phyloP scores from a whole-genome alignment of 805 yeast genomes.

The Starmerella floris region DNA sequence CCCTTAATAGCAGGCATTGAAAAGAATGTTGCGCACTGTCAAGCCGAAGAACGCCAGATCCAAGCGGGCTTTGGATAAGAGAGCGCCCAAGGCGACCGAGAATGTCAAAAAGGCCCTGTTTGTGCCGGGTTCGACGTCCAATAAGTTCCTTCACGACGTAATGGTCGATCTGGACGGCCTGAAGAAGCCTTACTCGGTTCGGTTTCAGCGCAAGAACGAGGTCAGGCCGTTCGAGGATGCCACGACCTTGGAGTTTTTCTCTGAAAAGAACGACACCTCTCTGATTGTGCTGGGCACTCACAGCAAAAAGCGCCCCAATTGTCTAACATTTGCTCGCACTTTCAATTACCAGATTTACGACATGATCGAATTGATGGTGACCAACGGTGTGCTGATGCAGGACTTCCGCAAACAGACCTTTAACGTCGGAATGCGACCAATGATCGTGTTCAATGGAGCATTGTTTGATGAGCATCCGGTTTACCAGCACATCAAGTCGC shows the following conservation, averaged over 20 bases:
- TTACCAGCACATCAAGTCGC: conserved; percentile 70
- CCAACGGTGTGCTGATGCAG: conserved; percentile 48
- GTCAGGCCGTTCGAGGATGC: conserved; percentile 89
- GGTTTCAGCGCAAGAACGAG: conserved; percentile 79
- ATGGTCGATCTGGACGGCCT: conserved; percentile 78
- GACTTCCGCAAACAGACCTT: conserved; percentile 76
- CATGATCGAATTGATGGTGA: conserved; percentile 74
- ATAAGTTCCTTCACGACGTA: conserved; percentile 69
- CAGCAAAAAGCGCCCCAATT: conserved; percentile 88
- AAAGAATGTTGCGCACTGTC: conserved; percentile 32
- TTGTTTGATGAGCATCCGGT: conserved; percentile 82
- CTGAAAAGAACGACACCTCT: conserved; percentile 89
- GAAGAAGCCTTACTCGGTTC: conserved; percentile 80
- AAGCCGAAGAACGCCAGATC: conserved; percentile 93
- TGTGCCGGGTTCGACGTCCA: conserved; percentile 76
- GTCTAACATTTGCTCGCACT: conserved; percentile 74
- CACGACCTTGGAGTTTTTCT: conserved; percentile 69
- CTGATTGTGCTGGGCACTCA: conserved; percentile 63
- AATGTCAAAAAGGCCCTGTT: conserved; percentile 82
- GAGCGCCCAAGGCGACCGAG: conserved; percentile 78
- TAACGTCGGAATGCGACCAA: conserved; percentile 80
- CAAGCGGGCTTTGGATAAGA: conserved; percentile 82
- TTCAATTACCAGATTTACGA: conserved; percentile 84
- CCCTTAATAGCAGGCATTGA: not conserved
- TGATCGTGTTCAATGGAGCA: conserved; percentile 87